Evolutionary conservation across 345 rosid genomes (phyloP).

Genomic region (Gossypium ekmanianum): DNA sequence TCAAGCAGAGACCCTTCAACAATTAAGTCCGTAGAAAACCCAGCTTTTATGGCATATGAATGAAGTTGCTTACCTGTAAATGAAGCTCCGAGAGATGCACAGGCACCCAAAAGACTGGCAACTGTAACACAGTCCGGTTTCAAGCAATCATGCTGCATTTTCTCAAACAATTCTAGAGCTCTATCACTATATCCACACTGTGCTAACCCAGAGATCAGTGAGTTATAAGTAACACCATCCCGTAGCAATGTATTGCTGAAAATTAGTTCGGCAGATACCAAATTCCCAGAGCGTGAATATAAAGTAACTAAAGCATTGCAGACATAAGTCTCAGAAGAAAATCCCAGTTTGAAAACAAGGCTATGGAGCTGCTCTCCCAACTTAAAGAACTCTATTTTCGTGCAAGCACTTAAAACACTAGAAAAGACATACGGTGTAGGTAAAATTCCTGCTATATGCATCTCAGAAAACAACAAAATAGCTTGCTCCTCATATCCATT

Average conservation of each 20-base stretch:
- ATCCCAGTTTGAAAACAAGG: constrained; percentile 65
- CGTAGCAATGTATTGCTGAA: constrained; percentile 53
- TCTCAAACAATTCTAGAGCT: constrained; percentile 62
- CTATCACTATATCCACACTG: constrained; percentile 52
- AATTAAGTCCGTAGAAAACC: constrained; percentile 49
- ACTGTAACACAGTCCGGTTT: constrained; percentile 73
- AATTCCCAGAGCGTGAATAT: constrained; percentile 52
- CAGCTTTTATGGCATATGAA: constrained; percentile 60
- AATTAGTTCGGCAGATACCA: constrained; percentile 64
- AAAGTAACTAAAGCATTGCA: constrained; percentile 84
- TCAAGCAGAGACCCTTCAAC: constrained; percentile 87
- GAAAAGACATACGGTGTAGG: constrained; percentile 79
- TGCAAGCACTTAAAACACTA: constrained; percentile 78
- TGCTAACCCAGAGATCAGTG: constrained; percentile 78
- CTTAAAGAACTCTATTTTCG: constrained; percentile 50
- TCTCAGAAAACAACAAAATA: constrained; percentile 46
- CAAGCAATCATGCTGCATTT: constrained; percentile 69
- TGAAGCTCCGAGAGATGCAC: constrained; percentile 48
- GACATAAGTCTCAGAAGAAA: constrained; percentile 57
- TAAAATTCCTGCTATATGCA: constrained; percentile 47
- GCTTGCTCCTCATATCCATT: constrained; percentile 62
- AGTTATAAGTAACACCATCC: constrained; percentile 77
- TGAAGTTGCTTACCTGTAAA: constrained; percentile 64
- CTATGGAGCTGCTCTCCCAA: constrained; percentile 71
- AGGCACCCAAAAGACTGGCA: constrained; percentile 71